Percentiles rank a stretch among this genome's conserved stretches.
These are phyloP conservation scores for Gryganskiella cystojenkinii DNA, from an alignment of 192 early-diverging fungal species.

Conservation along the genomic window DNA sequence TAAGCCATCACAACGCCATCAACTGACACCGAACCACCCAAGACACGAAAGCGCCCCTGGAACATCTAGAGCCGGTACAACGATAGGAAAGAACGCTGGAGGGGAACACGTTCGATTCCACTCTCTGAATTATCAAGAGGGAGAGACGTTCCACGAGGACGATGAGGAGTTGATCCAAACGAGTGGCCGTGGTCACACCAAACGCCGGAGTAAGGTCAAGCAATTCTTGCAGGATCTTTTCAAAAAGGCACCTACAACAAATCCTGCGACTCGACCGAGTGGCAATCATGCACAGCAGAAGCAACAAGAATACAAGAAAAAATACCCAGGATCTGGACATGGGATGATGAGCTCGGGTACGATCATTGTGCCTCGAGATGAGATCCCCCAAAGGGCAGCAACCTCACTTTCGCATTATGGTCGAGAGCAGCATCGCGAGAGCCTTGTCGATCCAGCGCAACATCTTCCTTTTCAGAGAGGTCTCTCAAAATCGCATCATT, in stretches of 20 bases:
- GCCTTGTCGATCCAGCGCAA: slow-evolving; percentile 15
- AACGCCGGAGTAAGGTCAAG: slow-evolving; percentile 23
- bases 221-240: slow-evolving; percentile 36
- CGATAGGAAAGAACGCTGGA: too few relatives aligned
- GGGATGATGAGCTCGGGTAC: background rate
- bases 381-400: slow-evolving; percentile 4
- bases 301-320: background rate
- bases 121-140: background rate
- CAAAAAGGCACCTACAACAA: slow-evolving; percentile 9
- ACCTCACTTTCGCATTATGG: slow-evolving; percentile 9
- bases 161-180: too few relatives aligned
- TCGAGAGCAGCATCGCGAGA: slow-evolving; percentile 3
- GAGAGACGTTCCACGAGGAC: background rate
- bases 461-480: background rate
- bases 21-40: background rate
- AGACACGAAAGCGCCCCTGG: slow-evolving; percentile 5
- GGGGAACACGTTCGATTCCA: background rate
- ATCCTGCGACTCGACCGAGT: background rate
- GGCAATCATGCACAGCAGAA: too few relatives aligned
- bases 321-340: slow-evolving; percentile 2
- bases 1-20: background rate
- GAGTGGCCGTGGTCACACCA: slow-evolving; percentile 15
- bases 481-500: background rate
- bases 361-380: background rate
- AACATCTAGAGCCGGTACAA: too few relatives aligned